Evolutionary conservation across 2,329 filamentous ascomycete genomes (phyloP).

Genomic region (Rutstroemia sp.): DNA sequence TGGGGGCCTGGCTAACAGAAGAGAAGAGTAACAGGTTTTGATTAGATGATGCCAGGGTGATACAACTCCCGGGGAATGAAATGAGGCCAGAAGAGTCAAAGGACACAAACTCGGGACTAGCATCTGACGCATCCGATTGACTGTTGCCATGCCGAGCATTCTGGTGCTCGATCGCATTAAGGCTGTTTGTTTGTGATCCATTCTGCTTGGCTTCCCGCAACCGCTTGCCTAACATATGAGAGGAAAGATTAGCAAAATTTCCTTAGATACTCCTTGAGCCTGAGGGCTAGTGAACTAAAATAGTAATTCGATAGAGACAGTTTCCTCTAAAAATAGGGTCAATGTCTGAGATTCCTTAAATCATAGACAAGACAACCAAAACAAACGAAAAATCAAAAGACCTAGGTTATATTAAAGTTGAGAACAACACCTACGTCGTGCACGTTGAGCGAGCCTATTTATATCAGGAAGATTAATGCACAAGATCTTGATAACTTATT

Average conservation of each 20-base stretch:
- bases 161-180: background rate
- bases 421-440: background rate
- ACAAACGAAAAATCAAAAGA: too few species aligned
- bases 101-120: background rate
- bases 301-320: too few species aligned
- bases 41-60: background rate
- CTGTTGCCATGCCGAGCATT: background rate
- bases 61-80: background rate
- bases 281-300: background rate
- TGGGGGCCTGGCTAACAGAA: background rate
- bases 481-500: background rate
- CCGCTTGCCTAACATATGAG: background rate
- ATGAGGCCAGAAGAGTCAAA: background rate
- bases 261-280: background rate
- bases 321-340: too few species aligned
- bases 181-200: background rate
- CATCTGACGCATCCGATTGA: background rate
- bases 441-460: background rate
- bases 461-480: background rate
- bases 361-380: too few species aligned
- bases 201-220: background rate
- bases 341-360: too few species aligned
- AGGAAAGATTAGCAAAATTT: background rate
- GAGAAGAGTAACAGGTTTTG: background rate
- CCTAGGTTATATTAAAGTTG: background rate